These are phyloP conservation scores for Tylopilus intermedius DNA, from an alignment of 768 basidiomycete genomes.

Conservation along the genomic window DNA sequence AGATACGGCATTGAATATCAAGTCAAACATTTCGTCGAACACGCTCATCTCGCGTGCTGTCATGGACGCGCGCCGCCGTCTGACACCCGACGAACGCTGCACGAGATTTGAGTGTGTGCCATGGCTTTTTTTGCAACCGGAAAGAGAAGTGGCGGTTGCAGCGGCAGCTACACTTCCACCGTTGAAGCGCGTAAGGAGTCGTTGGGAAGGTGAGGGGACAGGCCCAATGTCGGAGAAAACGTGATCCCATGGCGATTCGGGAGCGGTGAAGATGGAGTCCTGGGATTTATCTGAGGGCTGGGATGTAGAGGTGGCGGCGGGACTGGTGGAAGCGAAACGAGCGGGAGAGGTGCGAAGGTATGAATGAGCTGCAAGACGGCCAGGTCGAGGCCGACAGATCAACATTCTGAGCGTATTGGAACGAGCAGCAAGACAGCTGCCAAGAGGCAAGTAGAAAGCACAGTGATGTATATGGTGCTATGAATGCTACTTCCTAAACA, in stretches of 20 bases:
- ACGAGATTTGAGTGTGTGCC: not conserved
- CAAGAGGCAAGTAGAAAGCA: too few relatives aligned
- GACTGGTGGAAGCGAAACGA: conserved; percentile 1
- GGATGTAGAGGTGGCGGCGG: conserved; percentile 1
- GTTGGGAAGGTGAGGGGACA: conserved; percentile 18
- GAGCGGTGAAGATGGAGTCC: conserved; percentile 33
- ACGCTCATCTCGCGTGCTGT: conserved; percentile 61
- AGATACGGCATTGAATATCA: conserved; percentile 58
- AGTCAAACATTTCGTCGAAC: conserved; percentile 69
- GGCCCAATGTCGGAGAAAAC: conserved; percentile 46
- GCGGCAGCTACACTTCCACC: not conserved
- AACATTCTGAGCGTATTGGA: conserved; percentile 13
- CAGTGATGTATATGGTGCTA: not conserved
- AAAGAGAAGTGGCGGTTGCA: not conserved
- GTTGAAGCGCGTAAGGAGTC: conserved; percentile 10
- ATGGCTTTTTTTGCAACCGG: not conserved
- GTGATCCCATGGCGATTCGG: conserved; percentile 46
- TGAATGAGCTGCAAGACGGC: not conserved
- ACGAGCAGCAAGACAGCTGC: not conserved
- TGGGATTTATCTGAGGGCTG: not conserved
- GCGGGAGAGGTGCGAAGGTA: not conserved
- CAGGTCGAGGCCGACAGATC: conserved; percentile 10
- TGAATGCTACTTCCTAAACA: not conserved
- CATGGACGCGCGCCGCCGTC: conserved; percentile 50
- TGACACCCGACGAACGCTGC: conserved; percentile 10